phyloP scores from a whole-genome alignment of 2,329 filamentous ascomycete genomes.

The Alternaria triticimaculans region DNA sequence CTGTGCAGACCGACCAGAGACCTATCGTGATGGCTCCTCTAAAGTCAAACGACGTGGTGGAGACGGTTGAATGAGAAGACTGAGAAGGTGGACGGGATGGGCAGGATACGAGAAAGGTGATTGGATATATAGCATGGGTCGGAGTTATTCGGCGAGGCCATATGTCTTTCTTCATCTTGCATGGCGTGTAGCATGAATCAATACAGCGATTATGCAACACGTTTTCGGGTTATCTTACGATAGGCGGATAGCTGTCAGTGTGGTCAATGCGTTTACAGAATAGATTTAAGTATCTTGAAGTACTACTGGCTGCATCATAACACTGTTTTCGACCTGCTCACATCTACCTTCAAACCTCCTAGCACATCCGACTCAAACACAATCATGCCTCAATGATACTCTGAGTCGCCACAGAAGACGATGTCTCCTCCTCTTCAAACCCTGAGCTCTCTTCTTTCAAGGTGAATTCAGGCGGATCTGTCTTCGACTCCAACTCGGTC shows the following conservation, averaged over 20 bases:
- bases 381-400: not conserved
- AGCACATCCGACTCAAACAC: not conserved
- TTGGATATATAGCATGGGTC: not conserved
- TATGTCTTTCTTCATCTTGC: not conserved
- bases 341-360: not conserved
- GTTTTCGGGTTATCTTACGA: not conserved
- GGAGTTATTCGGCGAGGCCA: not conserved
- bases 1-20: not conserved
- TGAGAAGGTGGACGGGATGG: not conserved
- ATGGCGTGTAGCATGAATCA: not conserved
- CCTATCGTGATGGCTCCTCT: not conserved
- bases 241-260: not conserved
- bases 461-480: not conserved
- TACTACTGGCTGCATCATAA: not conserved
- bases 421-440: not conserved
- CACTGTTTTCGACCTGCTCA: not conserved
- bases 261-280: not conserved
- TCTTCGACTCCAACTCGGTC: not conserved
- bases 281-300: not conserved
- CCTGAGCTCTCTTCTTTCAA: not conserved
- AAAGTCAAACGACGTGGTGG: not conserved
- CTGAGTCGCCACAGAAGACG: not conserved
- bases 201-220: not conserved
- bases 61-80: not conserved
- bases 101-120: not conserved